A percentile compares a stretch with the other conserved stretches of the same genome.
These are phyloP conservation scores for Bidens hawaiensis DNA, from an alignment of 140 eudicot genomes.

Conservation along the genomic window DNA sequence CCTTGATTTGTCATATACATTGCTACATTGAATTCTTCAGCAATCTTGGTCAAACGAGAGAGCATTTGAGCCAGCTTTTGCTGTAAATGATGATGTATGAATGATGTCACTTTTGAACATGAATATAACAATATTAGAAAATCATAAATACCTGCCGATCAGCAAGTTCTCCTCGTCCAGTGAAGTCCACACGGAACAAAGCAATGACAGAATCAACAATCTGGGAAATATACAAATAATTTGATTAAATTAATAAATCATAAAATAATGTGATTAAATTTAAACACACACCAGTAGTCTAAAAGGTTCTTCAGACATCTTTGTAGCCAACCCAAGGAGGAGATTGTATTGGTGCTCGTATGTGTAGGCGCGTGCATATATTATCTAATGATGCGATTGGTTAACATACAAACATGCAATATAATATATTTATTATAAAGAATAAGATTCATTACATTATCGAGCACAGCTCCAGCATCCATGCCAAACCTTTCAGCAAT, in stretches of 20 bases:
- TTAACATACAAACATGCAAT: neutral
- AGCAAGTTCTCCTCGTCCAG: constrained; percentile 99
- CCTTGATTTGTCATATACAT: constrained; percentile 98
- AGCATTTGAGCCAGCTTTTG: constrained; percentile 99
- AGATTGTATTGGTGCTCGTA: constrained; percentile 97
- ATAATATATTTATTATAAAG: constrained; percentile 2
- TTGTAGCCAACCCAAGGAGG: constrained; percentile 97
- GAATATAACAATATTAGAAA: constrained; percentile 1
- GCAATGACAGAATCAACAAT: constrained; percentile 95
- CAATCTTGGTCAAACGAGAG: constrained; percentile 84
- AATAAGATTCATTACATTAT: constrained; percentile 83
- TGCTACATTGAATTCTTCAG: constrained; percentile 94
- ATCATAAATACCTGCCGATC: constrained; percentile 70
- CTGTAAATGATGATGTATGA: constrained; percentile 34
- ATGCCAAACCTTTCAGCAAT: constrained; percentile 98
- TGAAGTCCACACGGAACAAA: constrained; percentile 91
- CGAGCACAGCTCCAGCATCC: constrained; percentile 99
- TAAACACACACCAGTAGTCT: constrained; percentile 72
- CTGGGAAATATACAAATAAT: constrained; percentile 29
- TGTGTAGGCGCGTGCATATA: constrained; percentile 98
- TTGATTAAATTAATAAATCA: neutral
- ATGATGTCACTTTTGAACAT: constrained; percentile 9
- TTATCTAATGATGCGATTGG: constrained; percentile 42
- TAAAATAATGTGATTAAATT: too few relatives aligned
- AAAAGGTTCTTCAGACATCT: constrained; percentile 98